phyloP scores from a whole-genome alignment of 345 rosid species.

The Raphanus raphanistrum region DNA sequence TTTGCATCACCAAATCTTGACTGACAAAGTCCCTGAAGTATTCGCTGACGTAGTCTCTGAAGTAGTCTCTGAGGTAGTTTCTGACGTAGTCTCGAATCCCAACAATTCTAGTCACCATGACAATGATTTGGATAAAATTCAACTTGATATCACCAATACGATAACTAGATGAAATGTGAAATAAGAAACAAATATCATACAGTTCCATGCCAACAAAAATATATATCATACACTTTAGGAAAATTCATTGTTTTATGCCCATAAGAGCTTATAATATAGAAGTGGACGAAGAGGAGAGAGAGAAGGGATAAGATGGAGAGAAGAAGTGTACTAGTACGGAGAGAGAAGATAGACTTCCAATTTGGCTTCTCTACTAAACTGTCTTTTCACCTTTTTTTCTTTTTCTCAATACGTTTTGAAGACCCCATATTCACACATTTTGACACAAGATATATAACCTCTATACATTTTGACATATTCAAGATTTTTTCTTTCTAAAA shows the following conservation, averaged over 20 bases:
- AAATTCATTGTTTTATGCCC: not conserved
- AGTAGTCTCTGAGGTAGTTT: too few species aligned
- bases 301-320: constrained; percentile 26
- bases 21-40: too few species aligned
- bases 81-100: too few species aligned
- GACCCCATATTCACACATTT: not conserved
- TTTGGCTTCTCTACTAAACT: constrained; percentile 36
- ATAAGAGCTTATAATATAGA: not conserved
- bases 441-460: not conserved
- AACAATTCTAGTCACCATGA: constrained; percentile 19
- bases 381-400: constrained; percentile 16
- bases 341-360: constrained; percentile 17
- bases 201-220: not conserved
- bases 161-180: not conserved
- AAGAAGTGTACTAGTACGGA: constrained; percentile 9
- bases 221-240: not conserved
- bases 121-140: constrained; percentile 31
- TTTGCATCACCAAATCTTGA: too few species aligned
- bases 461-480: not conserved
- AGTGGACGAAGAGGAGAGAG: constrained; percentile 3
- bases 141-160: constrained; percentile 14
- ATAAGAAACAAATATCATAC: not conserved
- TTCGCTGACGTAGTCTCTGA: too few species aligned
- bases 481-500: too few species aligned
- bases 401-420: not conserved